Evolutionary conservation across 441 rosid genomes (phyloP).

Genomic region (Corymbia calophylla): DNA sequence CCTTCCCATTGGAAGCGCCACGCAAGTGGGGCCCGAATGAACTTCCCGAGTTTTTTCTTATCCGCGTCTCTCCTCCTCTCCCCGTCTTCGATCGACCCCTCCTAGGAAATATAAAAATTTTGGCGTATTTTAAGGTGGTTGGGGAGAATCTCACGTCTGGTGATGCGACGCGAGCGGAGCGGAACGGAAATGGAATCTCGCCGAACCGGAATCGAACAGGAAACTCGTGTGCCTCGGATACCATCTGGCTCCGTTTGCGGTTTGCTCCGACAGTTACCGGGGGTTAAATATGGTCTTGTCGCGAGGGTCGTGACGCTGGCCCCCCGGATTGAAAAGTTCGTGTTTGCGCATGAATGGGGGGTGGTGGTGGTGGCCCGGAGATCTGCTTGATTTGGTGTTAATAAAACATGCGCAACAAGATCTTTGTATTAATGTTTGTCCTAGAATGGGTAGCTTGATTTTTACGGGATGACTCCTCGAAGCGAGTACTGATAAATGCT

Average conservation of each 20-base stretch:
- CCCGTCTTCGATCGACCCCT: neutral
- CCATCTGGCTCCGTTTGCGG: neutral
- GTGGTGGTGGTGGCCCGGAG: neutral
- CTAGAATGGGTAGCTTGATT: no score
- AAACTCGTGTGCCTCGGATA: neutral
- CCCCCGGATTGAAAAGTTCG: neutral
- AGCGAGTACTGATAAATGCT: neutral
- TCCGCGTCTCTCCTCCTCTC: no score
- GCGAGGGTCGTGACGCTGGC: neutral
- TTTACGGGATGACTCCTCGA: neutral
- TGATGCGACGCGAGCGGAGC: neutral
- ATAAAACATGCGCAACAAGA: no score
- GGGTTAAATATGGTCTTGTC: neutral
- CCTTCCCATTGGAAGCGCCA: neutral
- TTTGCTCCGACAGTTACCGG: neutral
- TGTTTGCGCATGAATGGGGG: neutral
- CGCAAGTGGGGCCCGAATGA: neutral
- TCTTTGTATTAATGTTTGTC: no score
- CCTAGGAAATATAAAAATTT: no score
- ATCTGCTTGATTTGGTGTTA: neutral
- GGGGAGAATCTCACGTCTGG: neutral
- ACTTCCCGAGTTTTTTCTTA: neutral
- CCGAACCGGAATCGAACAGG: neutral
- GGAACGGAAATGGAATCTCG: neutral
- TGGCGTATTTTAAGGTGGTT: neutral